Evolutionary conservation across 352 stramenopile species (phyloP).

Genomic region (Phytophthora sp.): DNA sequence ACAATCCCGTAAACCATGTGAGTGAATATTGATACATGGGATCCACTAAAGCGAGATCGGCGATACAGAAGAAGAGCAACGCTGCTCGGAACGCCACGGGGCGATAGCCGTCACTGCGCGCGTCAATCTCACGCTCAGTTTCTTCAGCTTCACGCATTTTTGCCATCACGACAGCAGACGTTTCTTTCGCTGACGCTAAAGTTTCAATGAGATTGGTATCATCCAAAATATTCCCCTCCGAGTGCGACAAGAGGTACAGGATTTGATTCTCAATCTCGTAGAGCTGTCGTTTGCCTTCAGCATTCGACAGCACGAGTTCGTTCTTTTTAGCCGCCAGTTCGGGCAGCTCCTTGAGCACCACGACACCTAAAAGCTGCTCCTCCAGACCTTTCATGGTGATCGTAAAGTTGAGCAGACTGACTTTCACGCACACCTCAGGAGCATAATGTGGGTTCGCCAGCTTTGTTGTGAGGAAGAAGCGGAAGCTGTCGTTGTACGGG

Average conservation of each 20-base stretch:
- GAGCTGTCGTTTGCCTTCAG: slow-evolving; percentile 87
- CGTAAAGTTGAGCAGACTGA: slow-evolving; percentile 93
- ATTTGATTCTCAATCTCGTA: slow-evolving; percentile 95
- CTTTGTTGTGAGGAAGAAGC: slow-evolving; percentile 94
- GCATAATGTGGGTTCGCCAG: slow-evolving; percentile 93
- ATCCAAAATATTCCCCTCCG: slow-evolving; percentile 93
- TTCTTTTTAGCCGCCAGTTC: slow-evolving; percentile 92
- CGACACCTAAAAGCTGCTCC: slow-evolving; percentile 90
- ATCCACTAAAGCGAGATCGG: slow-evolving; percentile 88
- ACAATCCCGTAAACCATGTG: slow-evolving; percentile 93
- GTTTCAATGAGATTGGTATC: slow-evolving; percentile 94
- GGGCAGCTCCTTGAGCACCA: slow-evolving; percentile 90
- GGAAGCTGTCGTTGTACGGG: slow-evolving; percentile 91
- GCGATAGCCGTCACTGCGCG: slow-evolving; percentile 85
- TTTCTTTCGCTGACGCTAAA: slow-evolving; percentile 83
- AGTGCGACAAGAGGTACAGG: slow-evolving; percentile 90
- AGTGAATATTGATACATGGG: slow-evolving; percentile 94
- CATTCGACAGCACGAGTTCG: slow-evolving; percentile 89
- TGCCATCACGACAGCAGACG: slow-evolving; percentile 76
- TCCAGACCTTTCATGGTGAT: slow-evolving; percentile 93
- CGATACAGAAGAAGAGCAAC: slow-evolving; percentile 93
- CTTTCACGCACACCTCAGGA: slow-evolving; percentile 92
- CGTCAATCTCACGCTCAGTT: slow-evolving; percentile 92
- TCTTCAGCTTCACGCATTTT: slow-evolving; percentile 93
- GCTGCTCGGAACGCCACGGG: slow-evolving; percentile 89